Evolutionary conservation across 2,329 filamentous ascomycete species (phyloP), one percentile per base, ranked within the genome.

Genomic region (Pseudocercospora musae): DNA sequence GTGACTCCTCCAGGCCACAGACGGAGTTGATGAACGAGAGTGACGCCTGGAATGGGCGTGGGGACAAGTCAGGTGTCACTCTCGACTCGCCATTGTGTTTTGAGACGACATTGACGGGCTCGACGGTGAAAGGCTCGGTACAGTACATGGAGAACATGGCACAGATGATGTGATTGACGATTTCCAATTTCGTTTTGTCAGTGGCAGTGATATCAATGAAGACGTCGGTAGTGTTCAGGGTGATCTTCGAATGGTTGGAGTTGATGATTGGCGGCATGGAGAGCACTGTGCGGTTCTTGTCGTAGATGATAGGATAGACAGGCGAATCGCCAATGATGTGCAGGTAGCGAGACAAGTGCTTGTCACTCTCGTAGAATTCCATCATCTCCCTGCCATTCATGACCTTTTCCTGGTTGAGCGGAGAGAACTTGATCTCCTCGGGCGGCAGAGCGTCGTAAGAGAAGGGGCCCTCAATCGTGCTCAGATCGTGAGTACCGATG

Each of bases 221-320:
- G 73, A 99, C 87, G 73, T 99, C 97, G 74, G 85, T 94, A 62
- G 93, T 98, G 75, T 96, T 81, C 49, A 96, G 80, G 7, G 88
- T 92, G 75, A 99, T 99, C 80, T 99, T 99, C 72, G 93, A 97
- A 79, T 95, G 93, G 73, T 99, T 87, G 72, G 93, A 87, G 80
- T 99, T 99, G 83, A 99, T 99, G 72, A 99, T 98, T 18, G 95
- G 95, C 1, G 95, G 95, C 72, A 99, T 84, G 7, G 94, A 98
- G 79, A 95, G 94, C 37, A 99, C 92, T 49, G 86, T 87, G 48
- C 87, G 85, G 74, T 96, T 90, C 57, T 91, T 86, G 76, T 99
- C 95, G 77, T 92, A 94, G 74, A 99, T 96, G 73, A 96, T 92
- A 21, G 95, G 95, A 77, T 99, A 99, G 48, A 96, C 89, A 4